These are phyloP conservation scores for Eutrema salsugineum DNA, from an alignment of 441 rosid genomes.

Conservation along the genomic window DNA sequence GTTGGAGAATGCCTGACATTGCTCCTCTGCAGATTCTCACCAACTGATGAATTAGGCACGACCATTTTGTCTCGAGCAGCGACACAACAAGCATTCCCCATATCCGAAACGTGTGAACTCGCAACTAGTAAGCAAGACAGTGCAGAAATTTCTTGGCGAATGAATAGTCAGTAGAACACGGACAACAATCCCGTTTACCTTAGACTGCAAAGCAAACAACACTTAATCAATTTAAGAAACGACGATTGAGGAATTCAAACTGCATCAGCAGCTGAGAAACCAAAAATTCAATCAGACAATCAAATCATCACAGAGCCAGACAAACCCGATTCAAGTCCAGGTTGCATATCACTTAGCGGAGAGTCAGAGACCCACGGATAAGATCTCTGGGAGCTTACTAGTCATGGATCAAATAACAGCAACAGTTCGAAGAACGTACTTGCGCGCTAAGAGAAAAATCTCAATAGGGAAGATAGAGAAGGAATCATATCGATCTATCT, in stretches of 20 bases:
- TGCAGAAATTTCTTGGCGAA: not conserved
- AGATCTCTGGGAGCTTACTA: conserved; percentile 1
- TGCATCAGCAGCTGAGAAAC: not conserved
- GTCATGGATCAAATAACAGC: conserved; percentile 1
- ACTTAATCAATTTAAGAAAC: not conserved
- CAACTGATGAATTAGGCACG: conserved; percentile 54
- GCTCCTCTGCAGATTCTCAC: conserved; percentile 63
- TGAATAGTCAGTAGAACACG: not conserved
- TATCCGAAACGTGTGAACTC: conserved; percentile 25
- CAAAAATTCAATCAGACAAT: not conserved
- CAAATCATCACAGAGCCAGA: not conserved
- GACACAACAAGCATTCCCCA: conserved; percentile 98
- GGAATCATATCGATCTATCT: conserved; percentile 31
- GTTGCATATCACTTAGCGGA: not conserved
- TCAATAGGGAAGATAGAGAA: not conserved
- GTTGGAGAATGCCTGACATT: conserved; percentile 79
- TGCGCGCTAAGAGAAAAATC: not conserved
- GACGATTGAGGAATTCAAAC: not conserved
- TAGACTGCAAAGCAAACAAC: not conserved
- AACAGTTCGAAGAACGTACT: not conserved
- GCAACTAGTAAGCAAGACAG: conserved; percentile 11
- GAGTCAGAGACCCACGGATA: not conserved
- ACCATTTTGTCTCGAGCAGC: conserved; percentile 90
- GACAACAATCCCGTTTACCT: not conserved
- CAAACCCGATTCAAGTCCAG: not conserved